Base-by-base conservation (phyloP, 1,284 basidiomycete genomes). In the Boletellus dicymbophilus region DNA sequence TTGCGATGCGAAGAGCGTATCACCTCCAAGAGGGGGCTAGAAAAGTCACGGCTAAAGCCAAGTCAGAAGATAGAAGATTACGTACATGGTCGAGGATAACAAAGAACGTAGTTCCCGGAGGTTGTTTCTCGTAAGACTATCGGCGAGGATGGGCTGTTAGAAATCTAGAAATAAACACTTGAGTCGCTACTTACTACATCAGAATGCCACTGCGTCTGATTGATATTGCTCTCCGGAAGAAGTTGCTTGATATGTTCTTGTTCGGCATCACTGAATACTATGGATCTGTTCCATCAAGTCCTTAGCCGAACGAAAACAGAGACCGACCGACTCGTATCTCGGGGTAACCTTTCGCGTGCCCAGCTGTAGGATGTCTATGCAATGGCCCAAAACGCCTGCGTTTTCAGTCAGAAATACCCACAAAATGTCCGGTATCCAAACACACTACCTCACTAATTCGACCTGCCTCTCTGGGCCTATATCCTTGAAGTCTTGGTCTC, bases 1-100 rank as follows among this genome's bases (percentile, higher is more conserved):
- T 56, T 81, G 78, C 7, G 78, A 82, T 2, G 74, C 64, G 71
- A 84, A 85, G 58, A 84, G 71, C 0, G 84, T 85, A 63, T 84
- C 82, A 11, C 81, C 81, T 20, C 79, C 80, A 33, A 28, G 22
- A 34, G 44, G 33, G 11, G 57, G 49, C 57, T 58, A 36, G 3
- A n/a, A 31, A 33, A 23, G 34, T 42, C 30, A 22, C 22, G 2
- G 16, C 11, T 8, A 10, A 33, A 20, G 20, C 23, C 10, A 20
- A 4, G 13, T 23, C 8, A 8, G n/a, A n/a, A n/a, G 21, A 2
- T 6, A 11, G 10, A n/a, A 25, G 13, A 25, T 27, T 30, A 21
- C 46, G 25, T 49, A 62, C 66, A 54, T 68, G 66, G 43, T 78
- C 77, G 42, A 81, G 77, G 51, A 84, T 75, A 68, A 79, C 80